Conservation (phyloP, 1,284 basidiomycete genomes). For the Sporisorium iseilematis-ciliati region DNA sequence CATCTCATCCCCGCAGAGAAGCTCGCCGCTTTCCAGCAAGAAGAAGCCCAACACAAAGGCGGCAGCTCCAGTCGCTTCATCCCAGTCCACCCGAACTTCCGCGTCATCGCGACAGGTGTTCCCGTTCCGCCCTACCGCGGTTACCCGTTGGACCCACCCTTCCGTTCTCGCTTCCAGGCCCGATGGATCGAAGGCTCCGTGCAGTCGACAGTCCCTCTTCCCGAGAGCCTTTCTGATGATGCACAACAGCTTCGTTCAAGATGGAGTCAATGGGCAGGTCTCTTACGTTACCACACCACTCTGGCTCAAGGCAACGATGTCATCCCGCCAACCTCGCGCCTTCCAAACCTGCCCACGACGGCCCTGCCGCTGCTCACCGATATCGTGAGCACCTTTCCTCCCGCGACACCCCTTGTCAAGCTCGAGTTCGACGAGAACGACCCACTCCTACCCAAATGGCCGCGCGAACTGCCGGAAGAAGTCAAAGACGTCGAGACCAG, state of each 20-base stretch:
- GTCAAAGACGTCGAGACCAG: slow-evolving; percentile 34
- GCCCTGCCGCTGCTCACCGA: slow-evolving; percentile 63
- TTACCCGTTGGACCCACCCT: slow-evolving; percentile 70
- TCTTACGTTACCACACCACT: slow-evolving; percentile 59
- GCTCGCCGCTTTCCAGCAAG: slow-evolving; percentile 49
- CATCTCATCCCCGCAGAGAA: slow-evolving; percentile 70
- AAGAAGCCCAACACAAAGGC: slow-evolving; percentile 27
- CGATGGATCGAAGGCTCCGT: slow-evolving; percentile 68
- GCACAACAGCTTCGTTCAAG: slow-evolving; percentile 52
- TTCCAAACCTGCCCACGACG: slow-evolving; percentile 65
- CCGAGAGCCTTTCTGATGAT: slow-evolving; percentile 28
- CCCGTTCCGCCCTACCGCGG: slow-evolving; percentile 70
- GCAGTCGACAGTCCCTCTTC: slow-evolving; percentile 37
- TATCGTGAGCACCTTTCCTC: slow-evolving; percentile 59
- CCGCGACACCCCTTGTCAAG: slow-evolving; percentile 24
- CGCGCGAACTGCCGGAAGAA: slow-evolving; percentile 25
- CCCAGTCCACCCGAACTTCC: slow-evolving; percentile 69
- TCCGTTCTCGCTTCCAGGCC: slow-evolving; percentile 70
- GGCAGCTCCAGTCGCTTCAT: slow-evolving; percentile 58
- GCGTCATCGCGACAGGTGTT: slow-evolving; percentile 69
- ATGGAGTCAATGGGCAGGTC: slow-evolving; percentile 56
- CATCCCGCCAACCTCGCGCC: slow-evolving; percentile 59
- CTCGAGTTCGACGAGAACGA: slow-evolving; percentile 40
- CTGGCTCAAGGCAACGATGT: slow-evolving; percentile 57
- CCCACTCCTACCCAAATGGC: slow-evolving; percentile 41